These are phyloP conservation scores for barley (Hordeum vulgare) DNA, from an alignment of 176 grass and related monocot genomes.

Conservation along the genomic window MorexV3_pseudomolecules_assembly NC_058524.1:162832564-162833063, in stretches of 20 bases:
- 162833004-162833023: conserved; percentile 9
- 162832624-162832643: background rate
- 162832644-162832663: background rate
- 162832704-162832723: conserved; percentile 71
- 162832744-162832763: conserved; percentile 83
- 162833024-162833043: background rate
- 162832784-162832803: conserved; percentile 81
- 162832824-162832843: conserved; percentile 92
- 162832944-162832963: too few relatives aligned
- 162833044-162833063: background rate
- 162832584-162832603: too few relatives aligned
- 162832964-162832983: too few relatives aligned
- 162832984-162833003: too few relatives aligned
- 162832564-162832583: background rate
- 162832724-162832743: conserved; percentile 81
- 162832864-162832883: background rate
- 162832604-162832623: background rate
- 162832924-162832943: too few relatives aligned
- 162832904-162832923: too few relatives aligned
- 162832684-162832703: conserved; percentile 4
- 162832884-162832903: too few relatives aligned
- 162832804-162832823: conserved; percentile 86
- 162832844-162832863: conserved; percentile 83
- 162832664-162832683: conserved; percentile 1
- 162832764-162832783: conserved; percentile 98